phyloP scores from a whole-genome alignment of 768 basidiomycete species.

The Hygrocybe coccinea region DNA sequence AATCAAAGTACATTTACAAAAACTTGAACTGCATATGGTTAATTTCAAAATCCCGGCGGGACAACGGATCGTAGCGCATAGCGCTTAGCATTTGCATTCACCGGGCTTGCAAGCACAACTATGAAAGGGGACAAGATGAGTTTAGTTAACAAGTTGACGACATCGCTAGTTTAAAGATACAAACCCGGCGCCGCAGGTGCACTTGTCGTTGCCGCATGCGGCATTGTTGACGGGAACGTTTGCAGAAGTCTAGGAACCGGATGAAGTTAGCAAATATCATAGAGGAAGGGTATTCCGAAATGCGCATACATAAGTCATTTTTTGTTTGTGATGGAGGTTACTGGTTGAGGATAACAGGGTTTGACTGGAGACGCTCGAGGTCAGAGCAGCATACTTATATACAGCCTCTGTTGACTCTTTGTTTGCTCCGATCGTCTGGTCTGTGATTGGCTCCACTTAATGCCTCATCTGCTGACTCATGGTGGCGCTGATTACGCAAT shows the following conservation, averaged over 20 bases:
- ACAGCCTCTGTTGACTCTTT: too few relatives aligned
- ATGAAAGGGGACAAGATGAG: conserved; percentile 54
- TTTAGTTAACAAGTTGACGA: conserved; percentile 2
- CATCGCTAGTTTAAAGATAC: conserved; percentile 8
- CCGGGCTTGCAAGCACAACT: conserved; percentile 45
- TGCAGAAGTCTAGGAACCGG: conserved; percentile 28
- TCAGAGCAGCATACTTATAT: too few relatives aligned
- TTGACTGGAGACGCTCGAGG: too few relatives aligned
- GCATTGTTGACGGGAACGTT: conserved; percentile 37
- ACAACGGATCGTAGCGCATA: conserved; percentile 4
- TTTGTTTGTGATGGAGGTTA: background rate
- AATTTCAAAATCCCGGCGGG: background rate
- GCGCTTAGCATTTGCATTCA: conserved; percentile 59
- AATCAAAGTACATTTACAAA: too few relatives aligned
- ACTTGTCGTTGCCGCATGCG: conserved; percentile 44
- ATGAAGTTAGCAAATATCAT: background rate
- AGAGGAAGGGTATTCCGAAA: background rate
- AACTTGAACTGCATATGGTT: background rate
- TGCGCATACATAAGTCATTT: too few relatives aligned
- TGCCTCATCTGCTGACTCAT: too few relatives aligned
- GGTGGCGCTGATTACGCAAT: too few relatives aligned
- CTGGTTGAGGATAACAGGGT: too few relatives aligned
- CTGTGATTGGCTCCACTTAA: too few relatives aligned
- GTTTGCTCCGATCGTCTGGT: too few relatives aligned
- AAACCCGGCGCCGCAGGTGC: conserved; percentile 51